These are phyloP conservation scores for Spiraea crenata DNA, from an alignment of 331 rosid genomes.

Conservation along the genomic window DNA sequence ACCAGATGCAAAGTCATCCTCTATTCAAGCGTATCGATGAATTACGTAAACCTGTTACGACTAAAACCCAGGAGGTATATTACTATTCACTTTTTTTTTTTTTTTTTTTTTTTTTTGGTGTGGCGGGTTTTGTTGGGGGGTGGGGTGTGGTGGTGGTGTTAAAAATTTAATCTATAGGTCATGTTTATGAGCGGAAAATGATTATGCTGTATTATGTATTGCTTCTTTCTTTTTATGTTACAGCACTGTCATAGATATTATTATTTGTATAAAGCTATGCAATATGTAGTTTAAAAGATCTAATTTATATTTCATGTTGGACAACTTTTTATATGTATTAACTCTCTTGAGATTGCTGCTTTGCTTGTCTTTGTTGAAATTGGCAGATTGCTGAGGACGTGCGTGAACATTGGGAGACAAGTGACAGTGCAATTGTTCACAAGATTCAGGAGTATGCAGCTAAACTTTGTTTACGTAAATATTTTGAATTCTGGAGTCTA, in stretches of 20 bases:
- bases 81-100: conserved; percentile 28
- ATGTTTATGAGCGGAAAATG: not conserved
- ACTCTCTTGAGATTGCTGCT: conserved; percentile 8
- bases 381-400: conserved; percentile 83
- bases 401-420: conserved; percentile 76
- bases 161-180: not conserved
- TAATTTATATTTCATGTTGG: not conserved
- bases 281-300: too few relatives aligned
- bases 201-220: not conserved
- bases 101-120: conserved; percentile 22
- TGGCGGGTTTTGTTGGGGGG: too few relatives aligned
- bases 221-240: not conserved
- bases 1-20: conserved; percentile 62
- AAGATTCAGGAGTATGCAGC: conserved; percentile 84
- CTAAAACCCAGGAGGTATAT: conserved; percentile 80
- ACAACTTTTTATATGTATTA: not conserved
- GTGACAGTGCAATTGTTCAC: conserved; percentile 72
- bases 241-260: not conserved
- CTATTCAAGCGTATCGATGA: conserved; percentile 48
- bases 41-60: conserved; percentile 66
- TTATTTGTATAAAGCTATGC: not conserved
- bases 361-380: conserved; percentile 30
- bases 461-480: not conserved
- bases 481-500: not conserved
- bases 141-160: too few relatives aligned